Conservation (phyloP, 352 stramenopile species). For the Pythium scleroteichum region DNA sequence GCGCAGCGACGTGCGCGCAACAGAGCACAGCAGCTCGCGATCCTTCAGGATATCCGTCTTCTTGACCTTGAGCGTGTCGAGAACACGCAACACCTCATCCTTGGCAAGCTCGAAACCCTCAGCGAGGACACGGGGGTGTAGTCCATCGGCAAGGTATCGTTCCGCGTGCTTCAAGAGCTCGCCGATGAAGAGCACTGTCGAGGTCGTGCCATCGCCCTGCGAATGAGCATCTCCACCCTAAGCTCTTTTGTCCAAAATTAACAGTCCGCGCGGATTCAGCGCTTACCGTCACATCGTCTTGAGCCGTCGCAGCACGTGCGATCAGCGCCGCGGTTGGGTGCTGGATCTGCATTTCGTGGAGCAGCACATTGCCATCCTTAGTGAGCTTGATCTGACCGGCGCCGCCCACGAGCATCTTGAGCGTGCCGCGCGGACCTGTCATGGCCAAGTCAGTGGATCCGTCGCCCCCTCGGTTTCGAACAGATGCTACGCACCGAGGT, state of each 20-base stretch:
- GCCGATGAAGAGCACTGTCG: constrained; percentile 97
- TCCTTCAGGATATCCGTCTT: constrained; percentile 88
- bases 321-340: constrained; percentile 99
- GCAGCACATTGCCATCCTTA: constrained; percentile 99
- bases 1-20: constrained; percentile 95
- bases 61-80: constrained; percentile 92
- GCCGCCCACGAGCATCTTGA: constrained; percentile 99
- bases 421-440: constrained; percentile 94
- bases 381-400: constrained; percentile 99
- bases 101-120: constrained; percentile 98
- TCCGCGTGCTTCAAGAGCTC: constrained; percentile 98
- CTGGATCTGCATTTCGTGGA: constrained; percentile 99
- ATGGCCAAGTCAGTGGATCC: neutral
- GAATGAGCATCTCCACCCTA: neutral
- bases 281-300: constrained; percentile 90
- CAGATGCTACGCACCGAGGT: constrained; percentile 65
- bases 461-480: neutral
- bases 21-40: constrained; percentile 93
- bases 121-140: constrained; percentile 97
- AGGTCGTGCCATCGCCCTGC: constrained; percentile 97
- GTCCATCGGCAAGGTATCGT: constrained; percentile 94
- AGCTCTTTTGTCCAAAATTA: neutral
- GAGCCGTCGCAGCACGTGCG: constrained; percentile 96
- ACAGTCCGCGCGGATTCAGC: too few relatives aligned
- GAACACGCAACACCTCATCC: constrained; percentile 93